Evolutionary conservation across 345 rosid genomes (phyloP).

Genomic region (Linum lewisii): DNA sequence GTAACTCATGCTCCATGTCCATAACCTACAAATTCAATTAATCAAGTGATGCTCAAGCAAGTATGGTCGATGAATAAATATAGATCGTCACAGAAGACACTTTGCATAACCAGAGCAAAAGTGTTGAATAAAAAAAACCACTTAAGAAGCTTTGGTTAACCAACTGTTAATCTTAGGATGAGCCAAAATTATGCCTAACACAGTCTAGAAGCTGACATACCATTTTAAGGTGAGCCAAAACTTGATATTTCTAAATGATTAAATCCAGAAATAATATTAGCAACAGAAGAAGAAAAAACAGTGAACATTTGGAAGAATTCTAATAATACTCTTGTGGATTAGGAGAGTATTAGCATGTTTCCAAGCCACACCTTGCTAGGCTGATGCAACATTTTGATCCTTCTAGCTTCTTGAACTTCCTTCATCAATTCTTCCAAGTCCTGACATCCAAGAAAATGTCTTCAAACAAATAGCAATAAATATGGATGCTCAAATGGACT

Average conservation of each 20-base stretch:
- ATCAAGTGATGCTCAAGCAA: conserved; percentile 5
- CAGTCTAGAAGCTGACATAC: not conserved
- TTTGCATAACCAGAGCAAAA: not conserved
- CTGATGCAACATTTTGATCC: conserved; percentile 97
- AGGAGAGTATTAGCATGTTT: not conserved
- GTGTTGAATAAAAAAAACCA: not conserved
- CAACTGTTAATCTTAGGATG: not conserved
- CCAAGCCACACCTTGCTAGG: conserved; percentile 75
- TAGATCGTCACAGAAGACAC: not conserved
- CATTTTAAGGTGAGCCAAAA: not conserved
- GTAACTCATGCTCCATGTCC: conserved; percentile 92
- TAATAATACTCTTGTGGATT: not conserved
- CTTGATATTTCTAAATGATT: not conserved
- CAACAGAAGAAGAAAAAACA: not conserved
- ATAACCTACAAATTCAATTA: conserved; percentile 44
- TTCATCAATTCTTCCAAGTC: conserved; percentile 85
- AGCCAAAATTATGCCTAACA: not conserved
- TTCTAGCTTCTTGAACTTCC: conserved; percentile 98
- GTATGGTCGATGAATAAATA: not conserved
- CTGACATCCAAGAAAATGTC: conserved; percentile 30
- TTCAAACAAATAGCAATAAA: not conserved
- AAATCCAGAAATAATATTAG: no score
- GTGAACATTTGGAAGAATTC: not conserved
- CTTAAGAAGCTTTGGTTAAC: no score
- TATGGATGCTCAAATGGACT: not conserved